Evolutionary conservation across 2,329 filamentous ascomycete genomes (phyloP).

Genomic region (Cadophora malorum): DNA sequence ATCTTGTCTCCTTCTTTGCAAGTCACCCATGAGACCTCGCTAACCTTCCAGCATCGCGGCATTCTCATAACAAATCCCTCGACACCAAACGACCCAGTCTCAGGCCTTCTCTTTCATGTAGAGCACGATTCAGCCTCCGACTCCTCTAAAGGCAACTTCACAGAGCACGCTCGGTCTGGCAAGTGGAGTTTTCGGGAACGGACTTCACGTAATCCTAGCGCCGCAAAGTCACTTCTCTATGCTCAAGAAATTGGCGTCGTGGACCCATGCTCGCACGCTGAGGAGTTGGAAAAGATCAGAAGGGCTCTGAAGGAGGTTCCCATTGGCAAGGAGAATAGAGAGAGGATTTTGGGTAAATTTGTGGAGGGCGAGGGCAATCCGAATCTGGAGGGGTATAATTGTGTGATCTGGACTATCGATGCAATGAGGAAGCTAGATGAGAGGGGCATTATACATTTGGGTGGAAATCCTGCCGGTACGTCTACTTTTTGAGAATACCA

Average conservation of each 20-base stretch:
- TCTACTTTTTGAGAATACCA: too few relatives aligned
- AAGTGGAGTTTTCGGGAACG: conserved; percentile 25
- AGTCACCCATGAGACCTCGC: conserved; percentile 8
- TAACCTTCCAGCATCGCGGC: conserved; percentile 34
- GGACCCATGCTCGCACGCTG: conserved; percentile 28
- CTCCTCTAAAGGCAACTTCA: conserved; percentile 19
- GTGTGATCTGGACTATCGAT: conserved; percentile 38
- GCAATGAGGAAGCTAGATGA: conserved; percentile 28
- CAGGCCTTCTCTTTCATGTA: conserved; percentile 33
- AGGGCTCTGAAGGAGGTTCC: conserved; percentile 29
- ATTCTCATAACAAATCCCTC: conserved; percentile 29
- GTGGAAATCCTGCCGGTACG: background rate
- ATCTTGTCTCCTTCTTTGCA: background rate
- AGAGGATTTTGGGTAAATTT: conserved; percentile 19
- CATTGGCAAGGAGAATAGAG: conserved; percentile 30
- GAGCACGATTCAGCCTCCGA: conserved; percentile 14
- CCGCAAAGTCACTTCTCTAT: conserved; percentile 5
- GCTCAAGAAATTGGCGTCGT: conserved; percentile 25
- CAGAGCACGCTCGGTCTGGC: conserved; percentile 31
- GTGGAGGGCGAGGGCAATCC: conserved; percentile 32
- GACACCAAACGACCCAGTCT: conserved; percentile 32
- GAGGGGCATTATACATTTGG: conserved; percentile 29
- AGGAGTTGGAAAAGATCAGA: conserved; percentile 28
- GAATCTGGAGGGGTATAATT: conserved; percentile 36
- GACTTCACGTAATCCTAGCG: background rate